phyloP scores from a whole-genome alignment of 352 stramenopile genomes.

The Saprolegnia diclina region DNA sequence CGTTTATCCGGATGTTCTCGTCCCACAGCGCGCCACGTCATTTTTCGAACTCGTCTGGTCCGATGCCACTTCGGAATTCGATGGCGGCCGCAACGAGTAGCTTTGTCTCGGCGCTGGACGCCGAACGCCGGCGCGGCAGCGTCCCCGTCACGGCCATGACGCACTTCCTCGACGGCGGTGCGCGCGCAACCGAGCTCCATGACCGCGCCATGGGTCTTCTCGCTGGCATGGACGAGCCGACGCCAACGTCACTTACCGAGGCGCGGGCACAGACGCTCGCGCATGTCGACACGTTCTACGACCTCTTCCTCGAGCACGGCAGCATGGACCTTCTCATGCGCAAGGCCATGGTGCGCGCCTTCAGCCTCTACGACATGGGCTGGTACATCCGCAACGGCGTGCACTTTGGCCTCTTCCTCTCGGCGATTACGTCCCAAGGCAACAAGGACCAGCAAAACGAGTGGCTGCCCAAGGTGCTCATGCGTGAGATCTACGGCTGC shows the following conservation, averaged over 20 bases:
- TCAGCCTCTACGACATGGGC: constrained; percentile 60
- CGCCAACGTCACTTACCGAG: constrained; percentile 37
- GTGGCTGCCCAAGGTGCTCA: constrained; percentile 69
- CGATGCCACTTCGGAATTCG: too few species aligned
- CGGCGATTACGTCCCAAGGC: constrained; percentile 63
- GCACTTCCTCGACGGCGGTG: constrained; percentile 53
- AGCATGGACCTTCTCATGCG: constrained; percentile 42
- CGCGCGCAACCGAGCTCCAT: constrained; percentile 38
- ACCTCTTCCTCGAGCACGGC: constrained; percentile 57
- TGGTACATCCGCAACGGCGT: constrained; percentile 71
- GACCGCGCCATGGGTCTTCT: constrained; percentile 50
- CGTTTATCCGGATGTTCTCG: too few species aligned
- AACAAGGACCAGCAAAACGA: constrained; percentile 75
- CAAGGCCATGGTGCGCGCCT: constrained; percentile 52
- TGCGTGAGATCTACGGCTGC: constrained; percentile 73
- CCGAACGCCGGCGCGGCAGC: not conserved
- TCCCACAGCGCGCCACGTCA: too few species aligned
- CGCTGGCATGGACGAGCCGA: constrained; percentile 32
- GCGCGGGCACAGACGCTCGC: constrained; percentile 45
- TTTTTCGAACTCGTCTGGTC: too few species aligned
- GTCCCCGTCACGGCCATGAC: constrained; percentile 34
- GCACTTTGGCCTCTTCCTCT: constrained; percentile 80
- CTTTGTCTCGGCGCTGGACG: not conserved
- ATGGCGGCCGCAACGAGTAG: too few species aligned
- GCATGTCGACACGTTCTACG: constrained; percentile 32